Base-by-base conservation (phyloP, 2,329 filamentous ascomycete genomes). In the Colletotrichum costaricense region DNA sequence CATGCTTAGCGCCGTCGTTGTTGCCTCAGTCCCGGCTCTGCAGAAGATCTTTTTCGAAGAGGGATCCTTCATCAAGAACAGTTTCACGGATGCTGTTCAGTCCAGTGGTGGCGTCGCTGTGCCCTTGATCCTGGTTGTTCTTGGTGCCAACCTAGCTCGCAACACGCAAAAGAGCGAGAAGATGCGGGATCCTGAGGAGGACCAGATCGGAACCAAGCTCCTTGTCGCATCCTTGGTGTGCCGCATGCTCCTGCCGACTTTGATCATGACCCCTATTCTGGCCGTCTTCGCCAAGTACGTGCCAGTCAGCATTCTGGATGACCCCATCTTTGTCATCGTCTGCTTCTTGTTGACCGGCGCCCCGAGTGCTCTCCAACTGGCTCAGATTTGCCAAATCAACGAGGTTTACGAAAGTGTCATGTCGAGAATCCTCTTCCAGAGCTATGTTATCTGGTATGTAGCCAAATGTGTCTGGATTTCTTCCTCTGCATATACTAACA, bases 361-460 rank as follows among this genome's bases (percentile, higher is more conserved):
- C 3, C 97, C 97, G 6, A 97, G 93, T 75, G 97, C 97, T 30
- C 87, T 99, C 76, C 97, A 99, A 84, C 86, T 99, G 79, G 96
- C 97, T 7, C 97, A 99, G 85, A 99, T 99, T 74, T 99, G 97
- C 85, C 97, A 98, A 88, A 94, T 98, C 85, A 99, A 99, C 83
- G 93, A 93, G 75, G 97, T 99, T 11, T 99, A 95, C 82, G 96
- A 98, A 87, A 91, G 93, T 22, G 95, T 97, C 62, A 98, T 99
- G 95, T 94, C 94, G 75, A 94, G 91, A 81, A 89, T 99, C 69
- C 85, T 98, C 63, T 98, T 98, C 86, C 96, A 98, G 86, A 98
- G 96, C 84, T 97, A 97, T 80, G 95, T 99, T 73, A 92, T 98
- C 75, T 98, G 95, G 94, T 94, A 86, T 84, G 92, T 87, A 65